Evolutionary conservation across 805 yeast species (phyloP).

Genomic region (Candida railenensis): DNA sequence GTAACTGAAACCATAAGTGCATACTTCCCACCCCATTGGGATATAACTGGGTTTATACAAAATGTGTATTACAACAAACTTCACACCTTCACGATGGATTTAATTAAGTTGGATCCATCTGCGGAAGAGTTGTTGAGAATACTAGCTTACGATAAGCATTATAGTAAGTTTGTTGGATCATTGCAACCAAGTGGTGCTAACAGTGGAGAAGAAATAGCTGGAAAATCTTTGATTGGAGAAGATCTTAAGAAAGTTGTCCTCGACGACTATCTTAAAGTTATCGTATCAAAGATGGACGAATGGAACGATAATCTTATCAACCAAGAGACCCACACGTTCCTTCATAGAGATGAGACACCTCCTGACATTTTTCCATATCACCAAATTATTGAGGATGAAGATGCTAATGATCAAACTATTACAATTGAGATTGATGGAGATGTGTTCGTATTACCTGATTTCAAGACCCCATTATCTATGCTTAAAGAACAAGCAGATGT

Average conservation of each 20-base stretch:
- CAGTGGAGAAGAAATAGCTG: conserved; percentile 9
- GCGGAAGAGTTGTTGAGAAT: conserved; percentile 71
- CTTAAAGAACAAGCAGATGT: conserved; percentile 87
- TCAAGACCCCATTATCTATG: conserved; percentile 76
- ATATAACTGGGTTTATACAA: conserved; percentile 59
- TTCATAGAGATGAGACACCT: conserved; percentile 56
- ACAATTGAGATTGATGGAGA: conserved; percentile 40
- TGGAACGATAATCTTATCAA: conserved; percentile 74
- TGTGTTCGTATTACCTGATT: conserved; percentile 67
- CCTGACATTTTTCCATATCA: conserved; percentile 70
- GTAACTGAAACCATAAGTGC: conserved; percentile 58
- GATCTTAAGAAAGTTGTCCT: conserved; percentile 70
- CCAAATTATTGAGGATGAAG: conserved; percentile 40
- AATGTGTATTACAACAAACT: conserved; percentile 66
- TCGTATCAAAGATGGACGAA: conserved; percentile 72
- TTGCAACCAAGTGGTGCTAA: conserved; percentile 13
- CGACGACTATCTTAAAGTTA: conserved; percentile 73
- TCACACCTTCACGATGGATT: conserved; percentile 58
- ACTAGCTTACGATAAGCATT: conserved; percentile 74
- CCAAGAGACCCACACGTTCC: conserved; percentile 67
- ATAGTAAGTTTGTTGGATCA: conserved; percentile 37
- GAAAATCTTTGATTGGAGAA: conserved; percentile 61
- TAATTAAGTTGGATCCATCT: conserved; percentile 73
- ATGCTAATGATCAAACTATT: conserved; percentile 31
- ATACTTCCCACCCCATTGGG: conserved; percentile 75